These are phyloP conservation scores for Parachlorella kessleri DNA, from an alignment of 139 green algal genomes.

Conservation along the genomic window DNA sequence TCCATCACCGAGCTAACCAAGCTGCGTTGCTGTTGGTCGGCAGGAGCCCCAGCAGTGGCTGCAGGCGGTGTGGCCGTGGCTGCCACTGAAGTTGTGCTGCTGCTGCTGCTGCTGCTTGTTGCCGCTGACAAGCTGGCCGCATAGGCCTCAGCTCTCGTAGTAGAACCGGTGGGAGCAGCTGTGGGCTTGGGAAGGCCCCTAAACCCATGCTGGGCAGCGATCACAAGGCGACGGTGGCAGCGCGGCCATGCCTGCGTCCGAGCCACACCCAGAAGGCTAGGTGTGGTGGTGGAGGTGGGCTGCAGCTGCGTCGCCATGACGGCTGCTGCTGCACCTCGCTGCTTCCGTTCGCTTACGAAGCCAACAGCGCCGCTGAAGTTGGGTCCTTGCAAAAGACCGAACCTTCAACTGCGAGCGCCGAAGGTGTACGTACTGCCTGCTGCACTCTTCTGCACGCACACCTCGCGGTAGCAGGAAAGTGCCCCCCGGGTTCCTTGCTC, in stretches of 20 bases:
- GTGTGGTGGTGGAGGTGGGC: no score
- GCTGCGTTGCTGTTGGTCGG: background rate
- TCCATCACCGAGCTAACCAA: background rate
- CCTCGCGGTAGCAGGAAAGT: no score
- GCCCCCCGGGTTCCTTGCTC: no score
- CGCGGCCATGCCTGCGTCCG: background rate
- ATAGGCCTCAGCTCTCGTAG: background rate
- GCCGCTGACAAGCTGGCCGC: background rate
- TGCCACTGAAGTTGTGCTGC: background rate
- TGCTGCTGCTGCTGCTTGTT: slow-evolving; percentile 1
- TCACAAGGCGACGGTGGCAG: background rate
- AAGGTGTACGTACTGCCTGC: no score
- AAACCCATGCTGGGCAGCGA: background rate
- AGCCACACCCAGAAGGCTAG: no score
- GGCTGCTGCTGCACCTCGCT: no score
- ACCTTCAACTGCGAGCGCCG: no score
- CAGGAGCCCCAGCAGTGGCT: background rate
- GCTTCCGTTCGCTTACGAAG: no score
- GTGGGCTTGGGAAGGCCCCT: background rate
- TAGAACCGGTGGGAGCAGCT: background rate
- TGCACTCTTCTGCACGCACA: no score
- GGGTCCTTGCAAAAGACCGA: no score
- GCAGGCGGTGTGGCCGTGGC: background rate
- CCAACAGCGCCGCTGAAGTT: no score
- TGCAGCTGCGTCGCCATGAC: no score